These are phyloP conservation scores for Cubamyces lactineus DNA, from an alignment of 768 basidiomycete species.

Conservation along the genomic window DNA sequence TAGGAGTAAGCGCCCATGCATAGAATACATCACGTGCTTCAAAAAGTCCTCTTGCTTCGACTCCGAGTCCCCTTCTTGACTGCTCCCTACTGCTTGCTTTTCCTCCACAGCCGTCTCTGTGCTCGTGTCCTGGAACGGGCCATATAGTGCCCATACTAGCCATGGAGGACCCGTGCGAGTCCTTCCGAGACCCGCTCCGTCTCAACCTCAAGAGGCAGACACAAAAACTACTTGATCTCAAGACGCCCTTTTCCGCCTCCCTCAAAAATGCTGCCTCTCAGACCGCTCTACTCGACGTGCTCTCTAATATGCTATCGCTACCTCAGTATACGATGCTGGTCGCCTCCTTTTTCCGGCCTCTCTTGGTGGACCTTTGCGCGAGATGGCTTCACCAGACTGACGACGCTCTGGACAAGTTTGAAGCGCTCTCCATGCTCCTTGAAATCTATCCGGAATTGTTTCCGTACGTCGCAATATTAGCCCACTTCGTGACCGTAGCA, in stretches of 20 bases:
- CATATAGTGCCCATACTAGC: not conserved
- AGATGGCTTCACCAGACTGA: conserved; percentile 71
- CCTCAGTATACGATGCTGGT: conserved; percentile 68
- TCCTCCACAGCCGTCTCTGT: not conserved
- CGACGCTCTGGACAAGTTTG: conserved; percentile 52
- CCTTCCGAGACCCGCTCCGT: conserved; percentile 52
- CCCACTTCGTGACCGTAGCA: conserved; percentile 15
- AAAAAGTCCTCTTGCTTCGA: no score
- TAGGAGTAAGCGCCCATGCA: no score
- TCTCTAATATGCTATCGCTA: conserved; percentile 63
- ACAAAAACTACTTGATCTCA: conserved; percentile 44
- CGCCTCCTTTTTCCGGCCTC: conserved; percentile 70
- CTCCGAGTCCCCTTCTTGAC: no score
- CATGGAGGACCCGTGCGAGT: conserved; percentile 2
- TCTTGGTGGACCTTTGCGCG: conserved; percentile 79
- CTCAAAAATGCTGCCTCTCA: conserved; percentile 46
- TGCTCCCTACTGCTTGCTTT: conserved; percentile 1
- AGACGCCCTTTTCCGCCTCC: conserved; percentile 43
- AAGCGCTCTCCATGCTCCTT: conserved; percentile 63
- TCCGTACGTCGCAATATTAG: conserved; percentile 50
- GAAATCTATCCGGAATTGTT: conserved; percentile 74
- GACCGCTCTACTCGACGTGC: conserved; percentile 47
- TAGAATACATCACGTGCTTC: no score
- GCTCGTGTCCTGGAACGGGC: not conserved
- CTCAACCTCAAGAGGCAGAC: conserved; percentile 63